Conservation (phyloP, 495 filamentous ascomycete species). For the Hypomontagnella monticulosa region DNA sequence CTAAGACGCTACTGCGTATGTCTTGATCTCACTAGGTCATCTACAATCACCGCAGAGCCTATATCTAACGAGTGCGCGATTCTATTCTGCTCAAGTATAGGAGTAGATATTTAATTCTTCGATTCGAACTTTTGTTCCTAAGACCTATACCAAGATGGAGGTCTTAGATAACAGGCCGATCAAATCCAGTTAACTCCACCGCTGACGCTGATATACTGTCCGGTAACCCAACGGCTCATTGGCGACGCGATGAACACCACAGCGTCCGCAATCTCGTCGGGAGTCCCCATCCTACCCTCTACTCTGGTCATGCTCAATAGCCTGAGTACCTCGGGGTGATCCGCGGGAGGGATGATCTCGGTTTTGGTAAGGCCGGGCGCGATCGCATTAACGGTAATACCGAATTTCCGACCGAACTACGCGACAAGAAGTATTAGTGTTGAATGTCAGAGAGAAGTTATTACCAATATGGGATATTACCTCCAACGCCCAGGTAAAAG, state of each 20-base stretch:
- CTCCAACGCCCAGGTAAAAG: conserved; percentile 35
- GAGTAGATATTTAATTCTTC: too few relatives aligned
- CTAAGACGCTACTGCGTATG: too few relatives aligned
- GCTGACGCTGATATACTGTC: conserved; percentile 57
- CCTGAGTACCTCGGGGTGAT: too few relatives aligned
- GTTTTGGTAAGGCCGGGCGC: conserved; percentile 33
- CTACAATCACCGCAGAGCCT: too few relatives aligned
- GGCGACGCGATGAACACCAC: conserved; percentile 55
- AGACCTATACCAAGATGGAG: too few relatives aligned
- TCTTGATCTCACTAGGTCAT: too few relatives aligned
- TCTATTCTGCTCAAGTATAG: too few relatives aligned
- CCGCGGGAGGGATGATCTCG: conserved; percentile 16
- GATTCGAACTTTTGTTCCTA: too few relatives aligned
- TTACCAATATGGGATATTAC: not conserved
- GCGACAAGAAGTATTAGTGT: too few relatives aligned
- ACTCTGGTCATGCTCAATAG: conserved; percentile 13
- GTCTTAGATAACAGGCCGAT: not conserved
- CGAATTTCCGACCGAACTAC: conserved; percentile 24
- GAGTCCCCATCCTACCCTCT: conserved; percentile 46
- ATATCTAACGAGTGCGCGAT: too few relatives aligned
- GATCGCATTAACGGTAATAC: conserved; percentile 42
- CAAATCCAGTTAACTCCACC: conserved; percentile 50
- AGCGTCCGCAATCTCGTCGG: conserved; percentile 57
- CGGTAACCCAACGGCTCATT: conserved; percentile 60
- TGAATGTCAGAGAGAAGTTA: too few relatives aligned